Conservation (phyloP, 2,329 filamentous ascomycete genomes). For the Epichloe brachyelytri region DNA sequence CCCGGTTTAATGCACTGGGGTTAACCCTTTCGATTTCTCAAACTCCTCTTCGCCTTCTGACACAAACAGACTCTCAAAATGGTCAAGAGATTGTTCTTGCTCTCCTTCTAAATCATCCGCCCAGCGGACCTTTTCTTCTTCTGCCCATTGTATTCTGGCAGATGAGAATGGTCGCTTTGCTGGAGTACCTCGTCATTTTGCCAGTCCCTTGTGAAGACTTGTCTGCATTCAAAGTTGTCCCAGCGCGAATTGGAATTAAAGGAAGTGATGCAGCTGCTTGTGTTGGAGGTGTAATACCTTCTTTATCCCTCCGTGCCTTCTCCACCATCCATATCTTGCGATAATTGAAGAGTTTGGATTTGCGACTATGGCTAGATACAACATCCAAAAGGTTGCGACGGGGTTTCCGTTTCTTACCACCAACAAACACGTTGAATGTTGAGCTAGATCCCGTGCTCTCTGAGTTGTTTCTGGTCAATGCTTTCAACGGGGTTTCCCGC, state of each 20-base stretch:
- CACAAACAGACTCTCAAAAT: constrained; percentile 3
- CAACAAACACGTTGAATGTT: constrained; percentile 31
- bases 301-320: constrained; percentile 6
- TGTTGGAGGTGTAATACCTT: constrained; percentile 3
- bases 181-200: background rate
- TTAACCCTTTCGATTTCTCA: background rate
- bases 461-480: background rate
- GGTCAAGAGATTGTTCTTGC: background rate
- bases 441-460: background rate
- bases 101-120: background rate
- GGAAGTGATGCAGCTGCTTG: background rate
- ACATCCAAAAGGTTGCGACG: constrained; percentile 23
- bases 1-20: background rate
- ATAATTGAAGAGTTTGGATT: constrained; percentile 25
- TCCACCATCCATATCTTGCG: constrained; percentile 4
- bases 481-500: background rate
- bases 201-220: background rate
- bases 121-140: constrained; percentile 5
- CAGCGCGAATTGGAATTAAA: background rate
- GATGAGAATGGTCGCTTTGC: background rate
- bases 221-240: background rate
- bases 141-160: background rate
- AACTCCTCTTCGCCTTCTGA: background rate
- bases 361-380: constrained; percentile 28
- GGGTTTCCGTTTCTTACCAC: constrained; percentile 26